phyloP scores from a whole-genome alignment of 805 yeast genomes.

The Candida sonorensis region DNA sequence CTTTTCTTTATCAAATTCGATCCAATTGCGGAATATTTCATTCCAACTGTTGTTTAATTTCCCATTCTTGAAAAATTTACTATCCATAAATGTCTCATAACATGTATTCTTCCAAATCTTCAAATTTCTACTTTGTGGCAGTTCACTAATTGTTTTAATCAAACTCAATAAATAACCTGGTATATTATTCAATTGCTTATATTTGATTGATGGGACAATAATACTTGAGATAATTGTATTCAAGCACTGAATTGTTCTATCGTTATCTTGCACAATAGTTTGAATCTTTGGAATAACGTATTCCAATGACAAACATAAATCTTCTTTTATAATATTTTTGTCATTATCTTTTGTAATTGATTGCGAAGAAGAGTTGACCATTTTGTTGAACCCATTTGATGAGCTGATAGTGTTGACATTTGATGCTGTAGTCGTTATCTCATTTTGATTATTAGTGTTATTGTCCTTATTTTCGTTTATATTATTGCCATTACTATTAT shows the following conservation, averaged over 20 bases:
- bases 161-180: slow-evolving; percentile 39
- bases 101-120: slow-evolving; percentile 62
- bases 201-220: slow-evolving; percentile 46
- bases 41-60: slow-evolving; percentile 41
- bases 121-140: slow-evolving; percentile 29
- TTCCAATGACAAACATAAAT: slow-evolving; percentile 35
- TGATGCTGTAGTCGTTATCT: no score
- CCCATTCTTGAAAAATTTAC: slow-evolving; percentile 40
- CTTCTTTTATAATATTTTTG: slow-evolving; percentile 32
- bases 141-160: slow-evolving; percentile 28
- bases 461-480: no score
- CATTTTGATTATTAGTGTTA: no score
- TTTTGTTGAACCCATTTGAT: no score
- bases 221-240: slow-evolving; percentile 47
- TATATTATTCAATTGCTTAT: slow-evolving; percentile 32
- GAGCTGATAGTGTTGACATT: no score
- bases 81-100: slow-evolving; percentile 58
- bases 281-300: slow-evolving; percentile 35
- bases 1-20: slow-evolving; percentile 53
- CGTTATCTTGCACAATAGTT: slow-evolving; percentile 47
- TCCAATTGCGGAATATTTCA: slow-evolving; percentile 55
- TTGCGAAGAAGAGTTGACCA: no score
- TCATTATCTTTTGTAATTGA: no score
- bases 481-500: not conserved
- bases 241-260: slow-evolving; percentile 46